These are phyloP conservation scores for Rhodamnia argentea DNA, from an alignment of 345 rosid species.

Conservation along the genomic window DNA sequence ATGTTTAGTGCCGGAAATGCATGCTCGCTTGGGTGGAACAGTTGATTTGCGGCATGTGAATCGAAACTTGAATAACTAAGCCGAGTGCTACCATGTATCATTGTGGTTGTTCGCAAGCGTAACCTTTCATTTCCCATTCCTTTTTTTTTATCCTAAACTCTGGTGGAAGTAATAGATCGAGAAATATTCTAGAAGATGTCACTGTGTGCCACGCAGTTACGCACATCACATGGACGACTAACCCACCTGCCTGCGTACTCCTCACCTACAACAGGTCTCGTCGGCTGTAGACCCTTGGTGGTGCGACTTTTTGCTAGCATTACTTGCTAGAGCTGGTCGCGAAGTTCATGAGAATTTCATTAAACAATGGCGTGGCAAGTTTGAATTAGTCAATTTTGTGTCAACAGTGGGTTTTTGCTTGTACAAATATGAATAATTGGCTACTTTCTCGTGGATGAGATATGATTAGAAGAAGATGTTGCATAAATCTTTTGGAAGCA, in stretches of 20 bases:
- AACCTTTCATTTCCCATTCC: background rate
- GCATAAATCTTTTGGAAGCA: background rate
- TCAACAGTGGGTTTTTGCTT: background rate
- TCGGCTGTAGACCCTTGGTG: background rate
- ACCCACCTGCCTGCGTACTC: background rate
- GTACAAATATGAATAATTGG: background rate
- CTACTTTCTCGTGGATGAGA: background rate
- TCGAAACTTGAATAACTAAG: background rate
- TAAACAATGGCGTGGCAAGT: background rate
- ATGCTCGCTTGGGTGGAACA: background rate
- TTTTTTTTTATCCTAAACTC: background rate
- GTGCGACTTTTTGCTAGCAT: background rate
- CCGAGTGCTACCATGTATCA: no score
- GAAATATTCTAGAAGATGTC: background rate
- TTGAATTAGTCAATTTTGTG: background rate
- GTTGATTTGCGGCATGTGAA: background rate
- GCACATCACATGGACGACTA: background rate
- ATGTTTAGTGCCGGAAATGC: background rate
- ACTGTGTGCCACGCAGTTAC: background rate
- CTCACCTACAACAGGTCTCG: background rate
- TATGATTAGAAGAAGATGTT: background rate
- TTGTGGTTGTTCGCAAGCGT: background rate
- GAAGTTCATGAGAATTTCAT: background rate
- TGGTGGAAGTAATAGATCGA: background rate
- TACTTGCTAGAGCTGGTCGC: background rate